Evolutionary conservation across 106 monocot species (phyloP), one percentile per base, ranked within the genome.

Genomic region (Dendrobium chrysotoxum): DNA sequence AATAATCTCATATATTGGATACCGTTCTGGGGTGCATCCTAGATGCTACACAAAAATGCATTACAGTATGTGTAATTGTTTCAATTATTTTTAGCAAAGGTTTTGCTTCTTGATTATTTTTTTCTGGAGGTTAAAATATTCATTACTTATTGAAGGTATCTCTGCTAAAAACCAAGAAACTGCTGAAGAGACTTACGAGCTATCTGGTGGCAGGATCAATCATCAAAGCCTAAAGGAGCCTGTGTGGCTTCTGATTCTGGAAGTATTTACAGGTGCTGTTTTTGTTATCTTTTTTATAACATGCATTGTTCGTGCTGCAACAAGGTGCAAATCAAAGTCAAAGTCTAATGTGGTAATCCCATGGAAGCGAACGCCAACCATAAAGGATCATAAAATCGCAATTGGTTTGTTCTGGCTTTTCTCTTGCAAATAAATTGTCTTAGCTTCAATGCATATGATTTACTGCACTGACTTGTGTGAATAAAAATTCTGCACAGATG

Each of bases 221-320:
- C 80, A 89, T 65, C 76, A 82, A 53, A 83, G 77, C 35, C n/a
- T 72, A 75, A 68, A 75, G 53, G 80, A 98, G 74, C 98, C 92
- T 53, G 25, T 77, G 39, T 95, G 98, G 98, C 92, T 95, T 86
- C 79, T 98, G 66, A 83, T 89, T 83, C 79, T 91, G 40, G 98
- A 95, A 86, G 85, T 98, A 41, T 71, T 84, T 57, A 87, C 88
- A 4, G 98, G 89, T 72, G 78, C 21, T 50, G 39, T 88, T 7
- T 11, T 90, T 16, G n/a, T 82, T 45, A 54, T 84, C 55, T 86
- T 88, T 76, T n/a, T 95, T 17, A 77, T 83, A 71, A 83, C 44
- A 68, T 80, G 78, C 77, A 50, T 67, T 53, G 54, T 53, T 10
- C 74, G 68, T 82, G 75, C 81, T 68, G 5, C 81, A 20, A 91